Percentiles rank a stretch among this genome's conserved stretches.
These are phyloP conservation scores for Eucalyptus polyanthemos DNA, from an alignment of 345 rosid species.

Conservation along the genomic window DNA sequence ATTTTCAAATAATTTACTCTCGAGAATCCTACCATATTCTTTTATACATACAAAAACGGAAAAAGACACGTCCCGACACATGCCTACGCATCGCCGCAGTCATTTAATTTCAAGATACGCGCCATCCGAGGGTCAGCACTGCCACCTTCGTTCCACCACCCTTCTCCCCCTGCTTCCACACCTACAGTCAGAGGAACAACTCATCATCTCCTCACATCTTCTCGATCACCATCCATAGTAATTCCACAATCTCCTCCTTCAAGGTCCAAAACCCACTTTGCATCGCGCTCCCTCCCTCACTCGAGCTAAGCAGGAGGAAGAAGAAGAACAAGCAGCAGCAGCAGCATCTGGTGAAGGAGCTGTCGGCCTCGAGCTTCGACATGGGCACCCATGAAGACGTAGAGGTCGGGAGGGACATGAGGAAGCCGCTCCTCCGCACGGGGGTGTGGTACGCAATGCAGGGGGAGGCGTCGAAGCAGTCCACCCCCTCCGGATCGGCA, in stretches of 20 bases:
- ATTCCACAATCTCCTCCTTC: neutral
- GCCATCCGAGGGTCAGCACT: neutral
- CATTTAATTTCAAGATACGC: neutral
- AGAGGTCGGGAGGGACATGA: constrained; percentile 31
- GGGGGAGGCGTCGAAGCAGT: constrained; percentile 36
- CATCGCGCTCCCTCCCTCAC: neutral
- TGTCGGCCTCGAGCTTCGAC: neutral
- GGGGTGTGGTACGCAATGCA: constrained; percentile 57
- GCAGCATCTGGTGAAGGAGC: neutral
- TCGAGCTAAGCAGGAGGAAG: neutral
- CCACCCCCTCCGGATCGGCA: constrained; percentile 36
- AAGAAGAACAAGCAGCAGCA: neutral
- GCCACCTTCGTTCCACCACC: neutral
- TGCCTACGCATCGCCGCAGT: neutral
- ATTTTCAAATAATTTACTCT: neutral
- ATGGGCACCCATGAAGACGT: constrained; percentile 51
- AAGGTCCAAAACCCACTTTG: neutral
- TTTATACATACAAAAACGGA: neutral
- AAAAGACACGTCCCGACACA: neutral
- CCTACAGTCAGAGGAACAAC: neutral
- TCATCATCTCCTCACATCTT: neutral
- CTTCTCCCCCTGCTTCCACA: neutral
- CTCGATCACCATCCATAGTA: neutral
- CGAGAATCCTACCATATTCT: neutral
- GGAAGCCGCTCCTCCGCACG: constrained; percentile 53